A percentile compares a stretch with the other conserved stretches of the same genome.
Evolutionary conservation across 768 basidiomycete genomes (phyloP).

Genomic region (Scleroderma bovista): DNA sequence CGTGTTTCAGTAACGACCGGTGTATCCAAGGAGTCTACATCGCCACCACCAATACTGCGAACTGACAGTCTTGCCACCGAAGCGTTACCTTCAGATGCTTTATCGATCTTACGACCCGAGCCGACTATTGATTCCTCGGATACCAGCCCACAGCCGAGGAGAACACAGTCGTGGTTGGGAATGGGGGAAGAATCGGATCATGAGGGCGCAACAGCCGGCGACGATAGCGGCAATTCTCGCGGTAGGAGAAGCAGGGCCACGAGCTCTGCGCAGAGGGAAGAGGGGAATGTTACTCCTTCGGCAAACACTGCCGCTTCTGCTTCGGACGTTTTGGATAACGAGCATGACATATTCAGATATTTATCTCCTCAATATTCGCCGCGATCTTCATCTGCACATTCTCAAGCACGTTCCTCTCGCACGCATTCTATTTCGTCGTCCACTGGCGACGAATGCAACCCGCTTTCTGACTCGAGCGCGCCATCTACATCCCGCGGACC

Average conservation of each 20-base stretch:
- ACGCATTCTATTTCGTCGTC: slow-evolving; percentile 33
- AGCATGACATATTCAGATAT: slow-evolving; percentile 12
- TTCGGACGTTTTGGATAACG: slow-evolving; percentile 14
- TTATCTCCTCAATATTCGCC: slow-evolving; percentile 16
- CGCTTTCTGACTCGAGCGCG: slow-evolving; percentile 29
- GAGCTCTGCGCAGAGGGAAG: slow-evolving; percentile 23
- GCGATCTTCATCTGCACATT: slow-evolving; percentile 44
- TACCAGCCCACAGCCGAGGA: slow-evolving; percentile 22
- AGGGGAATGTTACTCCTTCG: slow-evolving; percentile 26
- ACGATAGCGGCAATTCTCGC: slow-evolving; percentile 12
- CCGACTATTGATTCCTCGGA: slow-evolving; percentile 18
- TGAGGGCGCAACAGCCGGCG: slow-evolving; percentile 18
- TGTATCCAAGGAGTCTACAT: slow-evolving; percentile 29
- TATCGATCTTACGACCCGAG: slow-evolving; percentile 17
- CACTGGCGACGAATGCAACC: slow-evolving; percentile 21
- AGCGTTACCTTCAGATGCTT: slow-evolving; percentile 18
- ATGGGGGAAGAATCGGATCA: slow-evolving; percentile 32
- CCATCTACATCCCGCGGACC: slow-evolving; percentile 26
- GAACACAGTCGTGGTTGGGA: slow-evolving; percentile 58
- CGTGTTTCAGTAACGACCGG: slow-evolving; percentile 21
- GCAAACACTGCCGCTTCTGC: slow-evolving; percentile 6
- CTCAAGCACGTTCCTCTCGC: slow-evolving; percentile 31
- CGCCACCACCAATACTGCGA: slow-evolving; percentile 21
- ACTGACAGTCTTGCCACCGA: slow-evolving; percentile 24
- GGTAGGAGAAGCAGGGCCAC: slow-evolving; percentile 23